phyloP scores from a whole-genome alignment of 139 green algal species.

The Ulvella scutata region DNA sequence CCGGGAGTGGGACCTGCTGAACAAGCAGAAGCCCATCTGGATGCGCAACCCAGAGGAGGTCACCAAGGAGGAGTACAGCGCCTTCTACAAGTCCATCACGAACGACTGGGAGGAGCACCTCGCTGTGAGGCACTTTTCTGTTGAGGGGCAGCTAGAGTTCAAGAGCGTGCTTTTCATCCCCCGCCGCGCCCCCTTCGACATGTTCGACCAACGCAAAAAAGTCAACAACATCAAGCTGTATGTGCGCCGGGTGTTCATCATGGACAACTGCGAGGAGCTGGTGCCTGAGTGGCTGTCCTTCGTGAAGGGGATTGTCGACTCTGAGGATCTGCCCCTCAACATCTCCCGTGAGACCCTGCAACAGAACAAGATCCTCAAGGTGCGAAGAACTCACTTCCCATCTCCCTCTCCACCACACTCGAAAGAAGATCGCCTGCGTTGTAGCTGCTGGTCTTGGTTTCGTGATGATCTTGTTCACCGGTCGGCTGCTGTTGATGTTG shows the following conservation, averaged over 20 bases:
- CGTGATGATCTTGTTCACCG: no score
- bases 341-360: conserved; percentile 99
- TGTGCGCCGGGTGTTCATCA: conserved; percentile 99
- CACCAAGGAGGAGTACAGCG: conserved; percentile 86
- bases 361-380: conserved; percentile 99
- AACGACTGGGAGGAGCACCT: conserved; percentile 99
- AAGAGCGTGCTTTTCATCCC: conserved; percentile 88
- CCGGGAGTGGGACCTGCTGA: conserved; percentile 95
- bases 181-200: conserved; percentile 93
- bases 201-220: conserved; percentile 95
- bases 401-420: no score
- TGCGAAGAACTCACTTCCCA: no score
- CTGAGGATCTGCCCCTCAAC: conserved; percentile 97
- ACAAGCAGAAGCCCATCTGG: conserved; percentile 99
- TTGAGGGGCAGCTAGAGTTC: conserved; percentile 99
- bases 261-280: conserved; percentile 99
- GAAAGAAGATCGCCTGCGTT: no score
- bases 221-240: conserved; percentile 99
- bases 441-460: no score
- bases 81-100: conserved; percentile 95
- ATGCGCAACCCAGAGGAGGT: conserved; percentile 97
- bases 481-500: no score
- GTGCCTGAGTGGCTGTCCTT: conserved; percentile 94
- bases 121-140: conserved; percentile 89
- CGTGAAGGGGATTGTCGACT: conserved; percentile 97